Percentiles rank a stretch among this genome's conserved stretches.
phyloP scores from a whole-genome alignment of 495 filamentous ascomycete genomes.

The Neurospora africana region DNA sequence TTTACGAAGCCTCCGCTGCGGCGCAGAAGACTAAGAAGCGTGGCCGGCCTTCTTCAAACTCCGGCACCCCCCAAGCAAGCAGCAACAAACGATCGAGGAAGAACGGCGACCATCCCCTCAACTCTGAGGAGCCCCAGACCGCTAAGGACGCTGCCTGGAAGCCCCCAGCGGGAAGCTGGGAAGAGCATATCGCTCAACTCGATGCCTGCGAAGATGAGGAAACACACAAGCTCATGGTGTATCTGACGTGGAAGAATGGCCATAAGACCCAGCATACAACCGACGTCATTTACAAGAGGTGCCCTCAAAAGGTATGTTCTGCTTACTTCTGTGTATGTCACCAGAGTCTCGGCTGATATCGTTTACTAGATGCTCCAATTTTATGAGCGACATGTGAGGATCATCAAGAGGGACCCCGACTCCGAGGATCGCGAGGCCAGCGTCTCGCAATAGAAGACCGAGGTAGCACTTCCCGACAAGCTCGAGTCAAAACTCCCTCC shows the following conservation, averaged over 20 bases:
- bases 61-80: conserved; percentile 17
- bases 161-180: conserved; percentile 47
- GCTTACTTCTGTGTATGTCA: background rate
- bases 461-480: background rate
- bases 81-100: conserved; percentile 26
- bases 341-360: background rate
- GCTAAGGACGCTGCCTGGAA: conserved; percentile 32
- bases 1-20: conserved; percentile 30
- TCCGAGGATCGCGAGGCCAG: background rate
- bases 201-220: conserved; percentile 48
- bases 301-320: conserved; percentile 48
- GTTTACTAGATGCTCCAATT: conserved; percentile 46
- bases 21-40: conserved; percentile 37
- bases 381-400: conserved; percentile 48
- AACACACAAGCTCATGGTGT: conserved; percentile 36
- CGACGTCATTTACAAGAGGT: conserved; percentile 43
- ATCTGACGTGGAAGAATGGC: conserved; percentile 46
- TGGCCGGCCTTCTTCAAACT: conserved; percentile 23
- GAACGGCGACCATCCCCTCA: conserved; percentile 23
- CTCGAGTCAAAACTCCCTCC: background rate
- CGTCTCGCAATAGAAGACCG: background rate
- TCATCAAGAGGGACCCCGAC: conserved; percentile 27
- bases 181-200: conserved; percentile 42
- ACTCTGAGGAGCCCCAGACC: conserved; percentile 27
- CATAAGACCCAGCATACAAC: conserved; percentile 51